A percentile compares a stretch with the other conserved stretches of the same genome.
Evolutionary conservation across 208 protist species (phyloP).

Genomic region (Leishmania major): DNA sequence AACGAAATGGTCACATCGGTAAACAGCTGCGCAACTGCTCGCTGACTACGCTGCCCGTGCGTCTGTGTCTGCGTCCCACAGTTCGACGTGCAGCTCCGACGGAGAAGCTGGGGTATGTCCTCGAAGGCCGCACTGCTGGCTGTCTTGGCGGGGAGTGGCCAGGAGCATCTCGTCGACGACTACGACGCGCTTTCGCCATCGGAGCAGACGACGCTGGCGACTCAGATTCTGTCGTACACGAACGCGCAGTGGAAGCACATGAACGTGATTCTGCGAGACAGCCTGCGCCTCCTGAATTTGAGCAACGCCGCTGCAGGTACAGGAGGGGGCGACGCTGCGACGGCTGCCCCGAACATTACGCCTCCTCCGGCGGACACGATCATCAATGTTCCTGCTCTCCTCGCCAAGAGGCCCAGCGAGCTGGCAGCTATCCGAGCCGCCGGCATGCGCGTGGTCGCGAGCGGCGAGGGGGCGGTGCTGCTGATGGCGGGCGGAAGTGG

Average conservation of each 20-base stretch:
- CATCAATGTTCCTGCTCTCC: constrained; percentile 32
- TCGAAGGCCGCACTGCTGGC: constrained; percentile 31
- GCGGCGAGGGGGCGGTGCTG: constrained; percentile 90
- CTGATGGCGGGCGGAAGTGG: constrained; percentile 98
- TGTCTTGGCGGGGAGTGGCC: constrained; percentile 35
- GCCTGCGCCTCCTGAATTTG: constrained; percentile 25
- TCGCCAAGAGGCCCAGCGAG: constrained; percentile 9
- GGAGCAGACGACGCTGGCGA: constrained; percentile 27
- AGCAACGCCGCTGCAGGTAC: neutral
- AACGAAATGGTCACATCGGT: neutral
- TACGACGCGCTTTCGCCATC: constrained; percentile 34
- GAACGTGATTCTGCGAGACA: constrained; percentile 42
- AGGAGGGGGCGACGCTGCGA: neutral
- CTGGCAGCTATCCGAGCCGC: constrained; percentile 19
- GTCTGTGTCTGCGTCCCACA: neutral
- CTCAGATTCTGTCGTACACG: constrained; percentile 32
- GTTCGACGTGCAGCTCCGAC: neutral
- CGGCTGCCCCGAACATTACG: constrained; percentile 6
- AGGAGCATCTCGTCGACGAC: constrained; percentile 51
- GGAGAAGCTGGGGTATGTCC: neutral
- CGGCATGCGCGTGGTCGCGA: constrained; percentile 82
- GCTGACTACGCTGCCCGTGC: neutral
- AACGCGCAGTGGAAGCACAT: constrained; percentile 45
- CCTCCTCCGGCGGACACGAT: constrained; percentile 37
- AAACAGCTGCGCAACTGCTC: too few species aligned